Conservation (phyloP, 2,329 filamentous ascomycete genomes). For the Chrysosphaeria jannelii region DNA sequence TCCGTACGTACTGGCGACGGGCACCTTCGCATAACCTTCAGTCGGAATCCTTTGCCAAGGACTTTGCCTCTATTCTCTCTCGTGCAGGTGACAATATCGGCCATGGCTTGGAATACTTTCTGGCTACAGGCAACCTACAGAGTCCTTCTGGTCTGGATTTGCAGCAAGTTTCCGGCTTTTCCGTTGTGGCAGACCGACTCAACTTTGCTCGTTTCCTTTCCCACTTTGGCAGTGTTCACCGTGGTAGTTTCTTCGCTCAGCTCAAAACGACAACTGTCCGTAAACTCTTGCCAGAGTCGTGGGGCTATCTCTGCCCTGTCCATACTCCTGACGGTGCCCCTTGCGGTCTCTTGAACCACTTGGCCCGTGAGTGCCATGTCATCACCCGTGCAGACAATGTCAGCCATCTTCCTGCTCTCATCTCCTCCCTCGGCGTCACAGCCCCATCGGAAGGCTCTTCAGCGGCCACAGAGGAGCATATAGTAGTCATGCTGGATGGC, state of each 20-base stretch:
- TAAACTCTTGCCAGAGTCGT: constrained; percentile 84
- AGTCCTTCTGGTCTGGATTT: constrained; percentile 79
- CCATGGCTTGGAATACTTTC: constrained; percentile 68
- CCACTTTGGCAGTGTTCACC: constrained; percentile 95
- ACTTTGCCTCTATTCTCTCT: constrained; percentile 51
- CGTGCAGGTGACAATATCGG: constrained; percentile 74
- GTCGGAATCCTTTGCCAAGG: constrained; percentile 45
- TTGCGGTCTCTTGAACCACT: constrained; percentile 80
- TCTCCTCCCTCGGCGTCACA: constrained; percentile 53
- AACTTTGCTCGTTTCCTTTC: constrained; percentile 97
- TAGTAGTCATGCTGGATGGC: constrained; percentile 74
- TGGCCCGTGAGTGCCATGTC: constrained; percentile 83
- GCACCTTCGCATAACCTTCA: constrained; percentile 39
- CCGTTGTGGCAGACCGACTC: constrained; percentile 91
- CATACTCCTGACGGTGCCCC: constrained; percentile 92
- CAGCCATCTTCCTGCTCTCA: constrained; percentile 40
- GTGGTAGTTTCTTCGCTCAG: constrained; percentile 95
- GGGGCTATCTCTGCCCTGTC: constrained; percentile 92
- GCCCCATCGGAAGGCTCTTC: constrained; percentile 22
- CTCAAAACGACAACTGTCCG: constrained; percentile 90
- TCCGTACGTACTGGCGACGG: constrained; percentile 26
- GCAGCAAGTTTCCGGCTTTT: constrained; percentile 84
- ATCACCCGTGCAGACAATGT: constrained; percentile 47
- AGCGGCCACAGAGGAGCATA: constrained; percentile 52
- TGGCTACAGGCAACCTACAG: constrained; percentile 81